Percentiles rank a stretch among this genome's conserved stretches.
Conservation (phyloP, 805 yeast species). For the Candida orba region DNA sequence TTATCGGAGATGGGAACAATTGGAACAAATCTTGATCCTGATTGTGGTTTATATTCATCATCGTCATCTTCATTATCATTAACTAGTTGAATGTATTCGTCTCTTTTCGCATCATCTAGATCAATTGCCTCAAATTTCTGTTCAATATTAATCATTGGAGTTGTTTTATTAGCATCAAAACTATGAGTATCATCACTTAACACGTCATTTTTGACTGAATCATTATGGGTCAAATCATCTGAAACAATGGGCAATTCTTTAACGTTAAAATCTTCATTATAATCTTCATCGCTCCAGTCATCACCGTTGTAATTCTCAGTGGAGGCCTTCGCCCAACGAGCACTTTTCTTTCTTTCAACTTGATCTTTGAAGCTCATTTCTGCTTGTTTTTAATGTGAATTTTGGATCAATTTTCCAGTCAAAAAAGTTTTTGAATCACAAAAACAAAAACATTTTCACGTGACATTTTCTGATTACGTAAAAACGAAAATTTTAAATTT, state of each 20-base stretch:
- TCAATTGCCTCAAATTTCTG: conserved; percentile 4
- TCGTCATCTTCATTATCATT: conserved; percentile 19
- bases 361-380: conserved; percentile 13
- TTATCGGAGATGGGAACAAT: neutral
- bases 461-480: neutral
- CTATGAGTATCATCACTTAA: conserved; percentile 1
- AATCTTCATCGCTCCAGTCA: conserved; percentile 28
- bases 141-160: conserved; percentile 3
- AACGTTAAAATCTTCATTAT: conserved; percentile 5
- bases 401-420: neutral
- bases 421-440: neutral
- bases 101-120: neutral
- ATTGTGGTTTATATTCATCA: conserved; percentile 16
- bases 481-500: neutral
- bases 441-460: neutral
- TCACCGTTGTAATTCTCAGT: conserved; percentile 35
- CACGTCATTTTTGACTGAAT: neutral
- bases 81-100: conserved; percentile 9
- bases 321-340: conserved; percentile 35
- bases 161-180: neutral
- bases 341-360: conserved; percentile 32
- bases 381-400: neutral
- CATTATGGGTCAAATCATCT: no score
- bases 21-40: conserved; percentile 7
- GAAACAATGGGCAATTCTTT: neutral